These are phyloP conservation scores for Coemansia sp. DNA, from an alignment of 192 early-diverging fungal genomes.

Conservation along the genomic window DNA sequence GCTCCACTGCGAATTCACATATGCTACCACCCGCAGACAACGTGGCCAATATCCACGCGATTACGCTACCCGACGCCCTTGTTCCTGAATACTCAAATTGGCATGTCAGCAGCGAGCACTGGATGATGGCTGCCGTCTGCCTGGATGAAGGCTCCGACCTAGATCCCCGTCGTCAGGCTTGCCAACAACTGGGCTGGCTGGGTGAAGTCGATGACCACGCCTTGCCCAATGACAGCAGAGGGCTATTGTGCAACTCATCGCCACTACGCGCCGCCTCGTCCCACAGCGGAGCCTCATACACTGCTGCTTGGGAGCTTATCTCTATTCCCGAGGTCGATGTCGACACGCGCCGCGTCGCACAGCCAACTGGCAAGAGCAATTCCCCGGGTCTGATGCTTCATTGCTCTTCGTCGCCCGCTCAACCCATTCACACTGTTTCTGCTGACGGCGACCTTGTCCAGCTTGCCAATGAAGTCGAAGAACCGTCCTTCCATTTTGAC, in stretches of 20 bases:
- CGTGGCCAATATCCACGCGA: constrained; percentile 3
- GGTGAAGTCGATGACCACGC: neutral
- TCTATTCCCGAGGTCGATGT: constrained; percentile 7
- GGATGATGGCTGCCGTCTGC: neutral
- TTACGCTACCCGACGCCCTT: constrained; percentile 18
- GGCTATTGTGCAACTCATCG: neutral
- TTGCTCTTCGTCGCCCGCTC: neutral
- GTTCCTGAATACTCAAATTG: neutral
- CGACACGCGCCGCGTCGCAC: neutral
- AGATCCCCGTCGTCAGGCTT: neutral
- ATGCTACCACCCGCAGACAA: neutral
- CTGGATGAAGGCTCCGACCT: neutral
- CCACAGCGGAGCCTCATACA: neutral
- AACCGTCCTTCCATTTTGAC: constrained; percentile 23
- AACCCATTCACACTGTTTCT: neutral
- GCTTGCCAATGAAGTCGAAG: neutral
- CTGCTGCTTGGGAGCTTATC: constrained; percentile 7
- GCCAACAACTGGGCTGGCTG: constrained; percentile 20
- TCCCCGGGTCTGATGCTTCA: neutral
- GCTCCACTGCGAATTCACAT: neutral
- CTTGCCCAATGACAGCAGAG: neutral
- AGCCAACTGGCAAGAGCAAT: neutral
- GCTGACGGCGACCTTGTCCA: neutral
- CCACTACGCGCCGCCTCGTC: neutral
- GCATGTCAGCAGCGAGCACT: neutral